Base-by-base conservation (phyloP, 2,329 filamentous ascomycete species). In the Aspergillus niger region DNA sequence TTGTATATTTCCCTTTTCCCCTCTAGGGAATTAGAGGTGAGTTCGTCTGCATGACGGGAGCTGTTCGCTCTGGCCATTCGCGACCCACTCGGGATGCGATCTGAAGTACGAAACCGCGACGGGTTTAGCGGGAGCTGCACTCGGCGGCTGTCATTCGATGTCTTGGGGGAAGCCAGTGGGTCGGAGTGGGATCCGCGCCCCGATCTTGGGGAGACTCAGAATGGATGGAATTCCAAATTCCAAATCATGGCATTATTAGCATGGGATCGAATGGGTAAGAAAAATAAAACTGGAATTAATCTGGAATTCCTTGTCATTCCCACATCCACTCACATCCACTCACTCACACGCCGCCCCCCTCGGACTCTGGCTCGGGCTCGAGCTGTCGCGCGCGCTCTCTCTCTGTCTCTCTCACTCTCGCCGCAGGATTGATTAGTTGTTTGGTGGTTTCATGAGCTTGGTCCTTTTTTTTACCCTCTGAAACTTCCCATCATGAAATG, bases 11-110 rank as follows among this genome's bases (percentile, higher is more conserved):
- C 6, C 4, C 6, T 26, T 26, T 26, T 26, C 26, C 26, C 4
- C 26, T 7, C 32, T 13, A 36, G 11, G 11, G 7, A 11, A 22
- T 22, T 22, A 30, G 17, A 22, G 22, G 41, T 57, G 60, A 62
- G 62, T 66, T 65, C 54, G 60, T 54, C 38, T 57, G 47, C 62
- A 59, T 65, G 60, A 60, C 59, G 55, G 64, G 57, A 59, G 57
- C 58, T 67, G 64, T 63, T 65, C 59, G 59, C 60, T 63, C 59
- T 60, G 54, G 55, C 17, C 63, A 63, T 55, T 60, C 51, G 55
- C 22, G 65, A 62, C 65, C 64, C 65, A 66, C 65, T 50, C 32
- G 32, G 52, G 53, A 44, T 38, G 50, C 47, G 61, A 67, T 65
- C 61, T 59, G 59, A 59, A 63, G 32, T 10, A 36, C 32, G 32